A percentile compares a stretch with the other conserved stretches of the same genome.
phyloP scores from a whole-genome alignment of 345 rosid species.

The Odontarrhena argentea region DNA sequence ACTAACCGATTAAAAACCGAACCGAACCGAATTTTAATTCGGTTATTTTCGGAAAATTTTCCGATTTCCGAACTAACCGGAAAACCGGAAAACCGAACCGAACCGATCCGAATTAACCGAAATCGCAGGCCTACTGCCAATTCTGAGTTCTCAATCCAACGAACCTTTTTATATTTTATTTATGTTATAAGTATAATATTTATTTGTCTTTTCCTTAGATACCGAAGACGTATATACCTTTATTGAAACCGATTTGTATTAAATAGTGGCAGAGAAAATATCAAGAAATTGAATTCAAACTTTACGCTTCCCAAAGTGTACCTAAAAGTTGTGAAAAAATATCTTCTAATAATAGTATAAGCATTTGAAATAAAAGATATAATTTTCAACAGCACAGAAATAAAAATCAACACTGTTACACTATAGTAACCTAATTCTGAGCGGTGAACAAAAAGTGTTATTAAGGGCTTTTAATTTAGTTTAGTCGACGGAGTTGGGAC shows the following conservation, averaged over 20 bases:
- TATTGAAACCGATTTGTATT: constrained; percentile 21
- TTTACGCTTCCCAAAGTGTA: constrained; percentile 20
- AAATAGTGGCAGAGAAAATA: constrained; percentile 24
- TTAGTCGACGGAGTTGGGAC: constrained; percentile 76
- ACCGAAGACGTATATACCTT: constrained; percentile 16
- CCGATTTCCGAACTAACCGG: too few relatives aligned
- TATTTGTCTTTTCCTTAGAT: constrained; percentile 22
- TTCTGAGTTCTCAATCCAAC: constrained; percentile 9
- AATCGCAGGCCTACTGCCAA: too few relatives aligned
- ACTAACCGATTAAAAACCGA: too few relatives aligned
- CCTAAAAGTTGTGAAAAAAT: constrained; percentile 1
- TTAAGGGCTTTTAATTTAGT: neutral
- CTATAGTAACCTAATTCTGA: constrained; percentile 22
- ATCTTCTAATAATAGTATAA: neutral
- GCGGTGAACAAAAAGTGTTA: too few relatives aligned
- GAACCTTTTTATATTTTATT: neutral
- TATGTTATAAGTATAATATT: too few relatives aligned
- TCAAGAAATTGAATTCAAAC: constrained; percentile 35
- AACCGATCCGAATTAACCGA: too few relatives aligned
- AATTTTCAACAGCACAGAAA: constrained; percentile 9
- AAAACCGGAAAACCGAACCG: too few relatives aligned
- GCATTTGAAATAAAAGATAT: constrained; percentile 16
- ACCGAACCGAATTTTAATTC: too few relatives aligned
- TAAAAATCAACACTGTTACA: constrained; percentile 25
- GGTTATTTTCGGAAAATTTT: too few relatives aligned